Evolutionary conservation across 352 stramenopile genomes (phyloP).

Genomic region (Saprolegnia parasitica): DNA sequence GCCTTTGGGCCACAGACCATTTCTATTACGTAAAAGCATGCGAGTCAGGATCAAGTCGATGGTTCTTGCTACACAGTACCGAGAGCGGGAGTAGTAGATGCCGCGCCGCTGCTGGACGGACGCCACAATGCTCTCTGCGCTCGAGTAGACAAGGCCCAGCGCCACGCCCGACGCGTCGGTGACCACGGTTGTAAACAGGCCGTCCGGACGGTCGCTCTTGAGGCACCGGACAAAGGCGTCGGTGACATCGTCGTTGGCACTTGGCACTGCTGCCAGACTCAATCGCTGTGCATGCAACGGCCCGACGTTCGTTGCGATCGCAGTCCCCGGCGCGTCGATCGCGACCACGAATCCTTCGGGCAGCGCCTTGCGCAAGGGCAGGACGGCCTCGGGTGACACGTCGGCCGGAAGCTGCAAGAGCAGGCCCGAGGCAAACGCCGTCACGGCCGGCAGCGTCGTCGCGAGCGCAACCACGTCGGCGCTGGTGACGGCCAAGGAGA

Average conservation of each 20-base stretch:
- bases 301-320: conserved; percentile 10
- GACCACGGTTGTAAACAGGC: conserved; percentile 93
- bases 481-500: conserved; percentile 48
- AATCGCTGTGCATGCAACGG: conserved; percentile 38
- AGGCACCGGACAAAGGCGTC: conserved; percentile 71
- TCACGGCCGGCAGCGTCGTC: conserved; percentile 41
- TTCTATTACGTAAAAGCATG: conserved; percentile 19
- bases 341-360: conserved; percentile 11
- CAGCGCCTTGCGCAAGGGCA: conserved; percentile 19
- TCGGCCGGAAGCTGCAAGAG: conserved; percentile 38
- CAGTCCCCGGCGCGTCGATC: neutral
- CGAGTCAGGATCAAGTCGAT: neutral
- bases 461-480: conserved; percentile 31
- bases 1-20: conserved; percentile 92
- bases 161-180: conserved; percentile 79
- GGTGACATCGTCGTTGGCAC: conserved; percentile 38
- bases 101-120: conserved; percentile 83
- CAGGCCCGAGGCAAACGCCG: conserved; percentile 38
- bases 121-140: conserved; percentile 85
- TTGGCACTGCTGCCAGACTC: conserved; percentile 42
- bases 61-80: conserved; percentile 31
- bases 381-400: conserved; percentile 18
- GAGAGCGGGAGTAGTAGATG: conserved; percentile 94
- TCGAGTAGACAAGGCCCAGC: conserved; percentile 94
- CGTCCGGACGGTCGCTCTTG: conserved; percentile 85